Base-by-base conservation (phyloP, 2,329 filamentous ascomycete species). In the Arthrobotrys entomopaga region DNA sequence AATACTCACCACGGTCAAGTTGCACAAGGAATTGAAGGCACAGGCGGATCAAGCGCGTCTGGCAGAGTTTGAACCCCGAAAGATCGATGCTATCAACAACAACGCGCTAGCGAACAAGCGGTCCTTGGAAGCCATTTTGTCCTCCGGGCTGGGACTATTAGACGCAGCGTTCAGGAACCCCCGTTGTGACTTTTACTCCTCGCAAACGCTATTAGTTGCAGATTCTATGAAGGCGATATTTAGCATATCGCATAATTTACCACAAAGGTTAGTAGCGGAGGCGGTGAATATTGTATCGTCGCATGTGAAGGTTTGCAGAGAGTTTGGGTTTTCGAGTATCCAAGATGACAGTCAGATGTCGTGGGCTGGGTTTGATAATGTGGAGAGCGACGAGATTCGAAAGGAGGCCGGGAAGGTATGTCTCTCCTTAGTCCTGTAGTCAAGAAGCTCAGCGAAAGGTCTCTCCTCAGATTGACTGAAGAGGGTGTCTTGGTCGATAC, bases 301-400 rank as follows among this genome's bases (percentile, higher is more conserved):
- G 6, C 22, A 65, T 64, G 20, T 77, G 22, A 49, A 77, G 63
- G 42, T 77, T 64, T 76, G 74, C 76, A 60, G 50, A 64, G 67
- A 76, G 73, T 53, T 75, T 72, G 67, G 53, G 43, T 56, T 19
- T 34, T 75, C n/a, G 60, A 79, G n/a, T 63, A 69, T 13, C 78
- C 76, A 82, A 64, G 87, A 89, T 60, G 88, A 89, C 61, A 89
- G 87, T 76, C 88, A 89, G 78, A 87, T 49, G 48, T 89, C 53
- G 71, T 87, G 85, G 81, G 82, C 84, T 20, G 86, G 83, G 19
- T 81, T 88, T 57, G 84, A 86, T 34, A 46, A 22, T 40, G 52
- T 63, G 8, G 70, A 74, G 38, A 74, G 63, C 29, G 70, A 74
- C 29, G 70, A 66, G 38, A 52, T 59, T 40, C 49, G 57, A 53